Conservation (phyloP, 108 stramenopile genomes). For the Skeletonema marinoi region DNA sequence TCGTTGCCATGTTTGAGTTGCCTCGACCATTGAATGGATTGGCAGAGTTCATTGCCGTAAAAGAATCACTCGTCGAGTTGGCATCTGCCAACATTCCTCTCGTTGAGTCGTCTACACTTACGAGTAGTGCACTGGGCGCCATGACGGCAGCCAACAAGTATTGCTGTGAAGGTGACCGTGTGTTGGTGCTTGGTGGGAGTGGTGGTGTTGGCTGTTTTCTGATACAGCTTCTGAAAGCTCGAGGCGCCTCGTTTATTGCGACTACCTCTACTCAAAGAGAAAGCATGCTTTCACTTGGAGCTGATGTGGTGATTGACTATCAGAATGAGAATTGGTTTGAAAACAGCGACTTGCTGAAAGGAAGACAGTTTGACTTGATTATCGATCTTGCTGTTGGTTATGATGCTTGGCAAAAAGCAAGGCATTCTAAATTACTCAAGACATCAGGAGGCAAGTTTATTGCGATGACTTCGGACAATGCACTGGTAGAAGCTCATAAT, state of each 20-base stretch:
- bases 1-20: slow-evolving; percentile 44
- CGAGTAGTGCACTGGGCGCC: slow-evolving; percentile 37
- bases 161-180: slow-evolving; percentile 45
- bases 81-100: slow-evolving; percentile 23
- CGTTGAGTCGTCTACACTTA: slow-evolving; percentile 15
- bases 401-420: slow-evolving; percentile 44
- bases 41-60: slow-evolving; percentile 48
- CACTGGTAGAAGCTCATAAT: slow-evolving; percentile 36
- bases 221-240: slow-evolving; percentile 42
- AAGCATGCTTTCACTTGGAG: slow-evolving; percentile 46
- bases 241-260: slow-evolving; percentile 45
- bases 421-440: slow-evolving; percentile 33
- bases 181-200: slow-evolving; percentile 58
- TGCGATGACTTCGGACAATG: slow-evolving; percentile 38
- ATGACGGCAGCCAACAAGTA: slow-evolving; percentile 17
- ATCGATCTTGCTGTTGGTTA: slow-evolving; percentile 53
- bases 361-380: slow-evolving; percentile 46
- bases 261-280: slow-evolving; percentile 49
- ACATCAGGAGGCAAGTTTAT: slow-evolving; percentile 43
- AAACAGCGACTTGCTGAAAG: slow-evolving; percentile 19
- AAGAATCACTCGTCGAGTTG: slow-evolving; percentile 29
- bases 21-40: slow-evolving; percentile 51
- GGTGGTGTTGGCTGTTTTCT: slow-evolving; percentile 58
- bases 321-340: slow-evolving; percentile 59
- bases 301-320: slow-evolving; percentile 57